Conservation (phyloP, 441 rosid species). For the Pelargonium citronellum region DNA sequence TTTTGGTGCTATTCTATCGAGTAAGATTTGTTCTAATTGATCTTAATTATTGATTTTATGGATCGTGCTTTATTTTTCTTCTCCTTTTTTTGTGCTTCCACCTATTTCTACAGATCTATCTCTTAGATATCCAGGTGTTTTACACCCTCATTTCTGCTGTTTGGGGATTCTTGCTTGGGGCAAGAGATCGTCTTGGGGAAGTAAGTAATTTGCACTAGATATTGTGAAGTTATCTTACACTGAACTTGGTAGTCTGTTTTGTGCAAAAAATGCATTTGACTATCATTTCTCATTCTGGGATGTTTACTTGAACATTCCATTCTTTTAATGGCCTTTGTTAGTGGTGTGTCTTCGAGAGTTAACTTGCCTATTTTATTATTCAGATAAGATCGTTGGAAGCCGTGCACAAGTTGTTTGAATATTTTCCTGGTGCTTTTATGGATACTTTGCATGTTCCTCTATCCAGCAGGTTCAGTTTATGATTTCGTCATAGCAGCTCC, state of each 20-base stretch:
- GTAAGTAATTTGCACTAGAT: conserved; percentile 36
- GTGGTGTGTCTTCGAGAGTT: conserved; percentile 10
- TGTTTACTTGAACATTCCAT: neutral
- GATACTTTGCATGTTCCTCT: conserved; percentile 55
- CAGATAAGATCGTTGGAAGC: conserved; percentile 94
- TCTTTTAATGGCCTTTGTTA: neutral
- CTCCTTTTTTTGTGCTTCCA: neutral
- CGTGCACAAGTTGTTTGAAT: conserved; percentile 75
- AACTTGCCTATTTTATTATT: conserved; percentile 15
- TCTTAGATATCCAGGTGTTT: conserved; percentile 73
- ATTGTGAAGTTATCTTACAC: neutral
- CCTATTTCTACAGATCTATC: conserved; percentile 64
- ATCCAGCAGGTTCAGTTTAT: conserved; percentile 36
- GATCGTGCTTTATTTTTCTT: conserved; percentile 7
- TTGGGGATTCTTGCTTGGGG: conserved; percentile 94
- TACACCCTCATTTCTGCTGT: conserved; percentile 86
- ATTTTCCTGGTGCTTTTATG: conserved; percentile 83
- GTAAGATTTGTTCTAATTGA: neutral
- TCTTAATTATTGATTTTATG: neutral
- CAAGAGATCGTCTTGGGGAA: conserved; percentile 97
- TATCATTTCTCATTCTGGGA: neutral
- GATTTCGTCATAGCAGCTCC: neutral
- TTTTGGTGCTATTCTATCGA: neutral
- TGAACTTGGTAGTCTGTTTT: too few relatives aligned
- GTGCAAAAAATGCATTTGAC: too few relatives aligned